Base-by-base conservation (phyloP, 768 basidiomycete species). In the Wakefieldia striispora region DNA sequence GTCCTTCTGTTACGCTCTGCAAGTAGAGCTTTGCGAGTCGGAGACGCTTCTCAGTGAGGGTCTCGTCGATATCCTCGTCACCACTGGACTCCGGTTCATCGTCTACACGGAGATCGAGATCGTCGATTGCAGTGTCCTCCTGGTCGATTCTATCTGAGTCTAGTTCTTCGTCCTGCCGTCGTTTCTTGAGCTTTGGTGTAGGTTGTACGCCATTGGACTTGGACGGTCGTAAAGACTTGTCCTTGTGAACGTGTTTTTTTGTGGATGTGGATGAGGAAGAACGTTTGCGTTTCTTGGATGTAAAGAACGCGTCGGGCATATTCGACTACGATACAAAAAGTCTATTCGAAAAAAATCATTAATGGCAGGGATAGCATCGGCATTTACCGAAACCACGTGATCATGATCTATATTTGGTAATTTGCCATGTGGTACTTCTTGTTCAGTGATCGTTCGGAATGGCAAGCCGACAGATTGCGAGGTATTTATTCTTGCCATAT, bases 1-100 rank as follows among this genome's bases (percentile, higher is more conserved):
- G 68, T 33, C 79, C 82, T 51, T 86, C 81, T 67, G 90, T 90
- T 13, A 98, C 83, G 53, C 77, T 85, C 52, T 92, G 83, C 35
- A 99, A 73, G 68, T 98, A 97, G 54, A 95, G 68, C 66, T 93
- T 88, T 5, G 95, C 95, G 34, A 99, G 72, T 50, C 97, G 74
- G 17, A 99, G 74, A 51, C 97, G 75, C 70, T 98, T 99, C 75
- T 93, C 84, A 0, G 92, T 93, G 2, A 93, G 91, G 5, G 93
- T 95, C 71, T 97, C 95, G 55, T 84, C 75, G 55, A 84, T 81
- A 57, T 94, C 86, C 59, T 97, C 93, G 36, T 93, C 91, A 6
- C 82, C 88, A 57, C 87, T 88, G 23, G 73, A 76, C 3, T 75
- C 78, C 14, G 69, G 75, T 53, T 83, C 84, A 23, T 73, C 69